Conservation (phyloP, 768 basidiomycete genomes). For the Tylopilus rubrobrunneus region DNA sequence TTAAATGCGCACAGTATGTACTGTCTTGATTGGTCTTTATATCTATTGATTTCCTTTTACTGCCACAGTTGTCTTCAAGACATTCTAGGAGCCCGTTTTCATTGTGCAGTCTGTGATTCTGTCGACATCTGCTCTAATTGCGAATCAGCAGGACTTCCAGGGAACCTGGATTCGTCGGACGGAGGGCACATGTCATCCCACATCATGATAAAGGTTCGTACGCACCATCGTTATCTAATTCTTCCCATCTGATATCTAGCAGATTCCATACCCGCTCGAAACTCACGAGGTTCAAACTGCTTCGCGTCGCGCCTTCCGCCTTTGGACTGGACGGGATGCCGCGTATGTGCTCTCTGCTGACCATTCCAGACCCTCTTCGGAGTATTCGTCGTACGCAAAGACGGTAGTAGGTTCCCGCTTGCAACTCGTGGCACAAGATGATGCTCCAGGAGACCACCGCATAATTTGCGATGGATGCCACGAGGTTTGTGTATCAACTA, state of each 20-base stretch:
- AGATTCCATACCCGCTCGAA: conserved; percentile 87
- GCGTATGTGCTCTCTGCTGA: conserved; percentile 49
- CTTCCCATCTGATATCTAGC: conserved; percentile 3
- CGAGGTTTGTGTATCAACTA: conserved; percentile 39
- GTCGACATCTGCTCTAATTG: conserved; percentile 87
- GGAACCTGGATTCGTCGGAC: conserved; percentile 72
- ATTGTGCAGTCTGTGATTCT: conserved; percentile 84
- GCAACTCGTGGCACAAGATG: conserved; percentile 30
- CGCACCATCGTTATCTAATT: neutral
- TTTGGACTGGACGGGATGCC: conserved; percentile 77
- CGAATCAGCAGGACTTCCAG: conserved; percentile 81
- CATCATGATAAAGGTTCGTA: conserved; percentile 85
- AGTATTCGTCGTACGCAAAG: conserved; percentile 60
- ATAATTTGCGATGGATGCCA: conserved; percentile 59
- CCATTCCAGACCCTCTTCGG: conserved; percentile 53
- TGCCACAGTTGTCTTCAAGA: conserved; percentile 72
- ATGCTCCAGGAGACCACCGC: conserved; percentile 48
- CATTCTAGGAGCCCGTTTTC: conserved; percentile 89
- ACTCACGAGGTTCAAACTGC: conserved; percentile 70
- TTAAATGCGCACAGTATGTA: conserved; percentile 83
- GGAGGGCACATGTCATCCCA: conserved; percentile 82
- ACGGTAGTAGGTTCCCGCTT: conserved; percentile 58
- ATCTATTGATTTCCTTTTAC: neutral
- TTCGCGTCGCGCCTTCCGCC: conserved; percentile 65
- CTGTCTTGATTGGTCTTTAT: neutral